Conservation (phyloP, 306 rosid genomes). For the Pterocarpus santalinus region DNA sequence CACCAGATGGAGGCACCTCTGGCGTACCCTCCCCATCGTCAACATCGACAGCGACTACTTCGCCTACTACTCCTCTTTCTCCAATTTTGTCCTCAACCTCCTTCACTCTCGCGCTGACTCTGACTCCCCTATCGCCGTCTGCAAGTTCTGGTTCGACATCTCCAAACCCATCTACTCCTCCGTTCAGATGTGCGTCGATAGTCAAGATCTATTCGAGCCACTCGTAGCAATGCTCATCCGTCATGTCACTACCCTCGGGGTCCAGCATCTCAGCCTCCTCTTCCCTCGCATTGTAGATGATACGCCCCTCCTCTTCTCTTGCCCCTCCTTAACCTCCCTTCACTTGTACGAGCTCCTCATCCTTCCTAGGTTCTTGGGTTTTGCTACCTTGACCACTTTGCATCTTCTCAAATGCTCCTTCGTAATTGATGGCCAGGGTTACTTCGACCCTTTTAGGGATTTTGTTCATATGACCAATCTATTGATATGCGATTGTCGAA, state of each 20-base stretch:
- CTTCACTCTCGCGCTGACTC: neutral
- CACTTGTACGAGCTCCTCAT: conserved; percentile 3
- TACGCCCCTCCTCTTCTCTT: conserved; percentile 15
- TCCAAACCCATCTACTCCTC: conserved; percentile 41
- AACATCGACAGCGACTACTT: conserved; percentile 27
- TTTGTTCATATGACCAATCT: conserved; percentile 10
- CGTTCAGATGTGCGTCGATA: neutral
- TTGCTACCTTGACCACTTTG: conserved; percentile 16
- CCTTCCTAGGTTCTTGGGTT: neutral
- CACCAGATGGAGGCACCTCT: conserved; percentile 9
- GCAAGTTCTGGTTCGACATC: conserved; percentile 34
- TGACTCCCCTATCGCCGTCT: neutral
- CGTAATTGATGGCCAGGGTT: neutral
- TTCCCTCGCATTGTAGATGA: conserved; percentile 41
- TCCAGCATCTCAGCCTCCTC: conserved; percentile 7
- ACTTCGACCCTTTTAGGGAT: conserved; percentile 17
- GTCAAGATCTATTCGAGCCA: conserved; percentile 32
- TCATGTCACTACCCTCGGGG: neutral
- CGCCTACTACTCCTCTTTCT: conserved; percentile 19
- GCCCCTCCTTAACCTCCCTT: conserved; percentile 24
- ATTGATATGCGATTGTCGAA: conserved; percentile 29
- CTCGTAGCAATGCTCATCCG: conserved; percentile 23
- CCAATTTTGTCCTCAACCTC: conserved; percentile 1
- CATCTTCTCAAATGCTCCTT: conserved; percentile 34
- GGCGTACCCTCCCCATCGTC: conserved; percentile 25